Percentiles rank a stretch among this genome's conserved stretches.
Evolutionary conservation across 495 filamentous ascomycete genomes (phyloP).

Genomic region (Aspergillus sclerotiicarbonarius): DNA sequence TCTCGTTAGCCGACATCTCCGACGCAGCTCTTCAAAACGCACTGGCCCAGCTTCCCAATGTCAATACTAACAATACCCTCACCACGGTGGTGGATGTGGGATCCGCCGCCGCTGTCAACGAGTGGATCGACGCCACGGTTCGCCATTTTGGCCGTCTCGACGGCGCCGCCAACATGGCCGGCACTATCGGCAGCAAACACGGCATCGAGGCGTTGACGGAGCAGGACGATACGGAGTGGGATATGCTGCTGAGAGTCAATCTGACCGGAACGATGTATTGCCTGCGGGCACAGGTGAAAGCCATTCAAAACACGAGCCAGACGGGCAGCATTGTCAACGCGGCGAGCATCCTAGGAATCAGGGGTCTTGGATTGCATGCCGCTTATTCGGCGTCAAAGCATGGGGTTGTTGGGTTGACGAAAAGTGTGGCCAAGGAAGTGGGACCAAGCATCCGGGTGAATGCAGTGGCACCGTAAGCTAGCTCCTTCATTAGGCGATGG

Average conservation of each 20-base stretch:
- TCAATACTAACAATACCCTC: conserved; percentile 16
- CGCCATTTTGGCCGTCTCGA: conserved; percentile 46
- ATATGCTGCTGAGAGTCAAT: conserved; percentile 54
- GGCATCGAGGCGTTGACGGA: conserved; percentile 36
- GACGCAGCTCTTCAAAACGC: conserved; percentile 32
- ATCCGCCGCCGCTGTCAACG: conserved; percentile 37
- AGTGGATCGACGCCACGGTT: conserved; percentile 47
- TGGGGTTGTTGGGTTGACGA: conserved; percentile 59
- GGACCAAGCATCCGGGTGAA: conserved; percentile 59
- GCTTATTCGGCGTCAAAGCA: conserved; percentile 59
- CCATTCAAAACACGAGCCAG: conserved; percentile 37
- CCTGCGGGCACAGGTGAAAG: conserved; percentile 51
- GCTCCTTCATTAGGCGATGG: background rate
- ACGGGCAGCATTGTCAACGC: conserved; percentile 60
- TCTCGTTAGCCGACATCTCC: conserved; percentile 54
- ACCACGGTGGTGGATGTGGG: conserved; percentile 43
- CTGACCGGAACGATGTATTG: conserved; percentile 58
- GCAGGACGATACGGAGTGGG: conserved; percentile 49
- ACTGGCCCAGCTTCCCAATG: conserved; percentile 7
- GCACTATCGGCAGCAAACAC: conserved; percentile 40
- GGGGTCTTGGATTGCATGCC: conserved; percentile 45
- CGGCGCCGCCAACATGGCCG: conserved; percentile 60
- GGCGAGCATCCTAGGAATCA: conserved; percentile 51
- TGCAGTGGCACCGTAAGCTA: conserved; percentile 51
- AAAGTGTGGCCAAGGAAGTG: conserved; percentile 56